Percentiles rank a stretch among this genome's conserved stretches.
Conservation (phyloP, 495 filamentous ascomycete species). For the Tuber microsphaerosporum region DNA sequence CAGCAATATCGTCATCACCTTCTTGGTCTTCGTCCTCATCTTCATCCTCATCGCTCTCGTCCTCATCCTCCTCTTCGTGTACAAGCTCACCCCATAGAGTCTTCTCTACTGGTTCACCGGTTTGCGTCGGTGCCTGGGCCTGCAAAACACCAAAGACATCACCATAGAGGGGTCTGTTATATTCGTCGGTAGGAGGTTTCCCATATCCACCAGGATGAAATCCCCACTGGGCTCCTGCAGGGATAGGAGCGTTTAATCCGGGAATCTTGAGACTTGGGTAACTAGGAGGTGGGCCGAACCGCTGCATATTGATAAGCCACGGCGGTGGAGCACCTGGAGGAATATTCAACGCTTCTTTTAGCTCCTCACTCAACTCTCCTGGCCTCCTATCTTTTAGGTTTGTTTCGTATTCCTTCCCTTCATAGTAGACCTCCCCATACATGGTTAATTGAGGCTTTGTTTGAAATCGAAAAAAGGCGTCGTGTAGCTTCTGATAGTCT, state of each 20-base stretch:
- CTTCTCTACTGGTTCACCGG: conserved; percentile 77
- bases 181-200: conserved; percentile 89
- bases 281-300: conserved; percentile 83
- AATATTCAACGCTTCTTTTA: conserved; percentile 91
- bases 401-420: conserved; percentile 96
- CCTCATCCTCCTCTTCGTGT: conserved; percentile 68
- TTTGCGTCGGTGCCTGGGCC: conserved; percentile 47
- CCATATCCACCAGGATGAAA: conserved; percentile 94
- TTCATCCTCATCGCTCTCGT: conserved; percentile 65
- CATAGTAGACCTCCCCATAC: conserved; percentile 96
- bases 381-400: conserved; percentile 83
- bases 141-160: conserved; percentile 86
- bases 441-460: conserved; percentile 89
- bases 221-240: conserved; percentile 89
- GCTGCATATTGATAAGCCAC: conserved; percentile 95
- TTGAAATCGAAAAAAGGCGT: conserved; percentile 95
- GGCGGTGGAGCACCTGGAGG: conserved; percentile 88
- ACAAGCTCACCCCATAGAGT: conserved; percentile 93
- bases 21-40: conserved; percentile 68
- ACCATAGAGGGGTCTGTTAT: conserved; percentile 80
- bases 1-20: conserved; percentile 58
- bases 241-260: conserved; percentile 89
- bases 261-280: conserved; percentile 90
- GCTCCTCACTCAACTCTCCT: conserved; percentile 79
- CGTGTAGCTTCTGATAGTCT: conserved; percentile 95